Base-by-base conservation (phyloP, 345 rosid species). In the Balakata baccata region DNA sequence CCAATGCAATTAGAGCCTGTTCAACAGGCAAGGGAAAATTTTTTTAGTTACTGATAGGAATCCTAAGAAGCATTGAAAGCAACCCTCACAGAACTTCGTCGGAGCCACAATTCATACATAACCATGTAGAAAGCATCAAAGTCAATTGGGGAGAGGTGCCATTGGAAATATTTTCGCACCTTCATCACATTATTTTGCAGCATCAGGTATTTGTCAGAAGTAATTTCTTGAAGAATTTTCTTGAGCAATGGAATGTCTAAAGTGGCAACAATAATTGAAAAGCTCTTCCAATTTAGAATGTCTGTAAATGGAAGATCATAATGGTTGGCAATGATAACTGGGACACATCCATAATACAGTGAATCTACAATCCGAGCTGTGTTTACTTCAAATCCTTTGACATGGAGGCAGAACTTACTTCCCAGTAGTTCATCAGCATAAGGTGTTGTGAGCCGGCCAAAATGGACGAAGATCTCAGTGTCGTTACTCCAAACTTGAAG, bases 301-400 rank as follows among this genome's bases (percentile, higher is more conserved):
- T 87, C 89, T 11, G 84, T 56, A 56, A 85, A 87, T 9, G 89
- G 89, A 63, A 85, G 86, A 58, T 87, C 87, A 34, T 87, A 87
- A 74, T 87, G 82, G 79, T 87, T 87, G 53, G 89, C 91, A 22
- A 87, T 78, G 77, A 87, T 79, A 29, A 82, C 85, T 2, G 88
- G 88, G 52, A 87, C 78, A 46, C 90, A 85, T 4, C 88, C 90
- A 50, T 84, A 82, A 66, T 82, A 82, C 50, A 87, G 76, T 0
- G 88, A 81, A 72, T 87, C 90, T 13, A 85, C 83, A 63, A 86
- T 82, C 10, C 89, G 85, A 46, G 92, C 92, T 18, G 88, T 86
- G 73, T 88, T 86, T 18, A 86, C 88, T 84, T 88, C 89, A 60
- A 85, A 88, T 54, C 92, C 92, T 82, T 88, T 86, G 78, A 86